Conservation (phyloP, 345 rosid genomes). For the Eucalyptus coolabah region DNA sequence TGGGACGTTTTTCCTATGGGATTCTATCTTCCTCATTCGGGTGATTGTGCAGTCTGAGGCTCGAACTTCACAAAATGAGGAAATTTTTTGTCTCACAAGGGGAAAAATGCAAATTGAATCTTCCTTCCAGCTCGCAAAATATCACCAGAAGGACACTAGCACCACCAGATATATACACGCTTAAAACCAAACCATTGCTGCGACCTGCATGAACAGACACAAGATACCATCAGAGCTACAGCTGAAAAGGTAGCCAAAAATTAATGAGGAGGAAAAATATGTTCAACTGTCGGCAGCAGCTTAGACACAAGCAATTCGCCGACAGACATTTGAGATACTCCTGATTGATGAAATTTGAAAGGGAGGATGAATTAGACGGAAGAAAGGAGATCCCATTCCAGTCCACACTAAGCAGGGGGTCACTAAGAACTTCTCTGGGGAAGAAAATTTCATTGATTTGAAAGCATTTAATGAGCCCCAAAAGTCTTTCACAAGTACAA, state of each 20-base stretch:
- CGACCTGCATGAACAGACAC: background rate
- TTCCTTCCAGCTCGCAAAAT: background rate
- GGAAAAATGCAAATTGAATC: background rate
- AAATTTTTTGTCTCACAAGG: background rate
- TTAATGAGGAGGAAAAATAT: background rate
- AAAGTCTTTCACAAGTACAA: background rate
- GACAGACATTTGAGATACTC: background rate
- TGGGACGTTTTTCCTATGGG: background rate
- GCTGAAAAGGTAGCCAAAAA: background rate
- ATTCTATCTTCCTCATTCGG: background rate
- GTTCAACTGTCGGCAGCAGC: background rate
- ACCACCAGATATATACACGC: background rate
- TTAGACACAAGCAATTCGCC: background rate
- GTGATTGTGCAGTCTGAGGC: background rate
- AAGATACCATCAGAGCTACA: background rate
- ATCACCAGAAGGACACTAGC: background rate
- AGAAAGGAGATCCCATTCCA: background rate
- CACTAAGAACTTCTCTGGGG: background rate
- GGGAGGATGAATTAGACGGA: background rate
- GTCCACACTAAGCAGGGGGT: background rate
- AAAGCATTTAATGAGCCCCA: background rate
- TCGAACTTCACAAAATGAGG: background rate
- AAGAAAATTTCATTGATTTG: background rate
- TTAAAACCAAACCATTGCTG: background rate
- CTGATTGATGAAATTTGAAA: background rate